Base-by-base conservation (phyloP, 73 alveolate species). In the Loxodes magnus region DNA sequence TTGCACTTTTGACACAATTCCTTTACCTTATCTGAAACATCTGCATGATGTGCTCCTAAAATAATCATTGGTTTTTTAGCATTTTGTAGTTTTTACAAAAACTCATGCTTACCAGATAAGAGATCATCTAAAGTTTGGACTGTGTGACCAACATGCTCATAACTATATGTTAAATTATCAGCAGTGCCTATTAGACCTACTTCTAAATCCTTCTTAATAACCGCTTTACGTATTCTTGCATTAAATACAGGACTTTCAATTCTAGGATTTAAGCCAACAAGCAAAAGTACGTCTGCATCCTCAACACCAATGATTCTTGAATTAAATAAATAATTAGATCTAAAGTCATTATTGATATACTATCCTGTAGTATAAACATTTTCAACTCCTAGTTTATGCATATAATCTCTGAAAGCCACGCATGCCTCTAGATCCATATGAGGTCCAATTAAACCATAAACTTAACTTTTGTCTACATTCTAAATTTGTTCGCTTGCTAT, bases 41-140 rank as follows among this genome's bases (percentile, higher is more conserved):
- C 93, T 49, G 62, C 84, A 20, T 90, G 92, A 51, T 84, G 92
- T 24, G 49, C 64, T 74, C 96, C 73, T 24, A 70, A 64, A 12
- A 84, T 15, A 43, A 69, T 51, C 92, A 84, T 79, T 46, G 96
- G 96, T 17, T 79, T 64, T 49, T 79, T 74, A 19, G 96, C 92
- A 46, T 77, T 63, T 35, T 51, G 35, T 6, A 84, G 67, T 73
- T 68, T 82, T 17, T 61, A 74, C 17, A 74, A 71, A 31, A 66
- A 76, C 34, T 89, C 92, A 53, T 84, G 96, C 17, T 72, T 74
- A 19, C 96, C 96, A 30, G 57, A 71, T 36, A 77, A 80, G 22
- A 79, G 51, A 35, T 84, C 87, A 14, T 58, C 42, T 5, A 84
- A 64, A 24, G 82, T 64, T 9, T 64, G 25, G 6, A 92, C 71